Percentiles rank a stretch among this genome's conserved stretches.
These are phyloP conservation scores for Polygonum aviculare DNA, from an alignment of 148 eudicot species.

Conservation along the genomic window DNA sequence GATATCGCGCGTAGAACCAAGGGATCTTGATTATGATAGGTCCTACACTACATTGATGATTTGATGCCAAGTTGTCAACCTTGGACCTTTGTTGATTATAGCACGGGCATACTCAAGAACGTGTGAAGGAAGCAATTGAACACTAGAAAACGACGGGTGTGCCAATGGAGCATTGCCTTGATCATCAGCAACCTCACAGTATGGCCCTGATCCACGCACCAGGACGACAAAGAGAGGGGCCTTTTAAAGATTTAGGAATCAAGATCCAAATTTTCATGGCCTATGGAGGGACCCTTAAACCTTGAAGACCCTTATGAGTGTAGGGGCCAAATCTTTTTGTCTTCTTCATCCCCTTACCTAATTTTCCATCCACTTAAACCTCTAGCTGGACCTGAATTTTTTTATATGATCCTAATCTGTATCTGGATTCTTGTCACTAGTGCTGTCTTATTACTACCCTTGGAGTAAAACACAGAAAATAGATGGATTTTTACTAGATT, in stretches of 20 bases:
- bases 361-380: not conserved
- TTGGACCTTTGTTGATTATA: not conserved
- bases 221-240: not conserved
- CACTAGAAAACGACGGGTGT: not conserved
- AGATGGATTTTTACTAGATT: not conserved
- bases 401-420: not conserved
- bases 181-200: not conserved
- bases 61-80: slow-evolving; percentile 3
- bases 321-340: slow-evolving; percentile 2
- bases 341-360: not conserved
- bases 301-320: not conserved
- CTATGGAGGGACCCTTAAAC: not conserved
- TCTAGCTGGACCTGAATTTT: not conserved
- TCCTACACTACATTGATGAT: not conserved
- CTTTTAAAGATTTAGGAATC: not conserved
- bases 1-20: not conserved
- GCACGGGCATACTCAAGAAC: not conserved
- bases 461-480: not conserved
- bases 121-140: not conserved
- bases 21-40: not conserved
- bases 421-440: not conserved
- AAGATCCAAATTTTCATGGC: not conserved
- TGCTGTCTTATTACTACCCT: not conserved
- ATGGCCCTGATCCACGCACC: not conserved
- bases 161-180: not conserved